Base-by-base conservation (phyloP, 1,139 yeast species). In the Yamadazyma atlantica region DNA sequence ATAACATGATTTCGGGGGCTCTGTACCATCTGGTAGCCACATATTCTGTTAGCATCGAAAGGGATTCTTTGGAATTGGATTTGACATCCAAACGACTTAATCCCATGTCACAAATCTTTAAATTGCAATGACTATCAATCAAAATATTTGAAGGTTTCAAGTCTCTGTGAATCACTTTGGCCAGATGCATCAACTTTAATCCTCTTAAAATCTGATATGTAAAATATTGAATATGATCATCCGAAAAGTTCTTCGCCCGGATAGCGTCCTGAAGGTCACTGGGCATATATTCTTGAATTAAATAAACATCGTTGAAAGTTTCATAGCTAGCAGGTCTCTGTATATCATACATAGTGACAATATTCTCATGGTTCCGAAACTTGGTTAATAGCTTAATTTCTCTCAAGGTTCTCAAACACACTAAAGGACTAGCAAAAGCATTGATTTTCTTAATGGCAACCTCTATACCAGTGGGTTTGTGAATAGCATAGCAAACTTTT, bases 21-120 rank as follows among this genome's bases (percentile, higher is more conserved):
- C 90, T 65, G 54, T 83, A 83, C 90, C 90, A 83, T 50, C 90
- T 66, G 2, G 92, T 83, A 1, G 89, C 89, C 5, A 83, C 90
- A 47, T 83, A 83, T 54, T 83, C 89, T 0, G 89, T 82, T 73
- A 60, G 32, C 16, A 35, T 38, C 19, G 66, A 62, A 41, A 69
- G 61, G 7, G 9, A 3, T 3, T 60, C 63, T 28, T 60, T 61
- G 9, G 60, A 53, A 2, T 61, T 54, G 4, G 16, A 4, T 5
- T 37, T 41, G 6, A 33, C 40, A 19, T 58, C 60, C 11, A 63
- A 60, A 11, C 74, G 57, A 43, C 81, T 62, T 22, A 79, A 54
- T 9, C 87, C 85, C 53, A 75, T 73, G 53, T 75, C 81, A 55
- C 80, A 75, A 27, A 75, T 62, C 73, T 60, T 80, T 61, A 44